Conservation (phyloP, 2,329 filamentous ascomycete species). For the Bipolaris bicolor region DNA sequence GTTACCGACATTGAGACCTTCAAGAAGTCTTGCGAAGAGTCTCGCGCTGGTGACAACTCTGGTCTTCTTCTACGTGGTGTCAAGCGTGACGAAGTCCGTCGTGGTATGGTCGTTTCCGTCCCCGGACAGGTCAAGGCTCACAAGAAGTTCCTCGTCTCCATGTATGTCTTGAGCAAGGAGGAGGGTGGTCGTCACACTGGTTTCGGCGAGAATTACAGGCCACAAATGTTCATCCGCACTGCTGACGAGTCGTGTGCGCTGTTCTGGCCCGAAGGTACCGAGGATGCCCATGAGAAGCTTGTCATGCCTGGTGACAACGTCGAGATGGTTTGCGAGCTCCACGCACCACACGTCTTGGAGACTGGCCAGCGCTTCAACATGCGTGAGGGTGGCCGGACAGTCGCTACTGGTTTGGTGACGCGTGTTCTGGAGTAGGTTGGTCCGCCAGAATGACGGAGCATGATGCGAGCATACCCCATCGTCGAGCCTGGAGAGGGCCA, state of each 20-base stretch:
- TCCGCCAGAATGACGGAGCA: neutral
- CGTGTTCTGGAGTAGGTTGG: conserved; percentile 44
- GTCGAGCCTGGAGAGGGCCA: conserved; percentile 18
- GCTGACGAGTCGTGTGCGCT: conserved; percentile 78
- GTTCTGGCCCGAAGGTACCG: conserved; percentile 83
- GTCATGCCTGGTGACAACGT: conserved; percentile 99
- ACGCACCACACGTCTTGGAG: conserved; percentile 86
- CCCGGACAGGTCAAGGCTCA: conserved; percentile 86
- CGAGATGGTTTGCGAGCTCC: conserved; percentile 90
- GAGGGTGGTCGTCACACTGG: conserved; percentile 97
- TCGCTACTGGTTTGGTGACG: conserved; percentile 50
- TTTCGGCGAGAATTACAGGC: conserved; percentile 95
- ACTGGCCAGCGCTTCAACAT: conserved; percentile 96
- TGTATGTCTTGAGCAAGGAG: conserved; percentile 97
- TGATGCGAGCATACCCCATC: conserved; percentile 12
- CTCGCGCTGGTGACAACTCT: conserved; percentile 95
- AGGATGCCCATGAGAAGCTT: conserved; percentile 75
- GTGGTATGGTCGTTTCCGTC: conserved; percentile 91
- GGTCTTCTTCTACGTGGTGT: conserved; percentile 94
- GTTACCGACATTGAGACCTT: conserved; percentile 99
- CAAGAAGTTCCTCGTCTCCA: conserved; percentile 89
- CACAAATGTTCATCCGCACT: conserved; percentile 94
- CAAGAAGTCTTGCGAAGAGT: conserved; percentile 99
- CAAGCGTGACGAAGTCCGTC: conserved; percentile 90
- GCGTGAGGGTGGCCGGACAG: conserved; percentile 83